Conservation (phyloP, 1,284 basidiomycete genomes). For the Cerrena zonata region DNA sequence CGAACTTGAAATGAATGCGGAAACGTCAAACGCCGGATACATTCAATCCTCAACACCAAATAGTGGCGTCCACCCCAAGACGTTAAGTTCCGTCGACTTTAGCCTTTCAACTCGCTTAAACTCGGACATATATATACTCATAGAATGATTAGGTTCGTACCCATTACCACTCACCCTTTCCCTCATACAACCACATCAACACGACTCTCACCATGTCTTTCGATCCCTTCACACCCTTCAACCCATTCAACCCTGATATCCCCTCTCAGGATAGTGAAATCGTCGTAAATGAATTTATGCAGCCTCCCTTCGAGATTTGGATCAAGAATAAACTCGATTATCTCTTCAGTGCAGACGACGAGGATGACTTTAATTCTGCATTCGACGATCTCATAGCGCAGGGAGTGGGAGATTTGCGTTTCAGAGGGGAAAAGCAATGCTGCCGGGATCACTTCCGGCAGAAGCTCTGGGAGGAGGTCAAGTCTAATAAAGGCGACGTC, state of each 20-base stretch:
- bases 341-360: neutral
- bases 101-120: no score
- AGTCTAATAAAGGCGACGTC: neutral
- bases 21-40: no score
- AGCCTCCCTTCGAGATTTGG: neutral
- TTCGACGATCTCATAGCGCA: neutral
- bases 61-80: no score
- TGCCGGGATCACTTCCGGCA: neutral
- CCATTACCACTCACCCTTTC: no score
- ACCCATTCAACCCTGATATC: neutral
- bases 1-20: no score
- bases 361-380: neutral
- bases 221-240: neutral
- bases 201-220: neutral
- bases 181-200: neutral
- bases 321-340: neutral
- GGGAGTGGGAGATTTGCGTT: neutral
- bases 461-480: neutral
- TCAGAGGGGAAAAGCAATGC: neutral
- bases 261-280: neutral
- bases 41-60: no score
- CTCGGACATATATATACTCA: no score
- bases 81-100: no score
- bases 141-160: no score
- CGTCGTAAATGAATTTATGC: neutral